A percentile compares a stretch with the other conserved stretches of the same genome.
These are phyloP conservation scores for Talaromyces nanjingensis DNA, from an alignment of 495 filamentous ascomycete genomes.

Conservation along the genomic window DNA sequence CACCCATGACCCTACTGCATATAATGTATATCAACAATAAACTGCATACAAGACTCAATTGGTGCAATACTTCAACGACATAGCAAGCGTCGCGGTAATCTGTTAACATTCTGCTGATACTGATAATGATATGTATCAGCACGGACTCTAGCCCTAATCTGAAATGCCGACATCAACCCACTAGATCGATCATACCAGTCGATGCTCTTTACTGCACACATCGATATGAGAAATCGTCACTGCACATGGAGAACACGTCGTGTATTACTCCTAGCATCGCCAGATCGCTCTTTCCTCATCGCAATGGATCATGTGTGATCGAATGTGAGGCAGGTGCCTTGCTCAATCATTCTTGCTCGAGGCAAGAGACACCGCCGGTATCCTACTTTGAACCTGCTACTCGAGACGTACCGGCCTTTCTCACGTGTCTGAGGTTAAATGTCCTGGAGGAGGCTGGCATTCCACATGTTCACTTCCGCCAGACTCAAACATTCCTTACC, in stretches of 20 bases:
- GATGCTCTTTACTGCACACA: neutral
- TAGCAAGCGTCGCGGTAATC: neutral
- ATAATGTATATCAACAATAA: neutral
- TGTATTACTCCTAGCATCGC: neutral
- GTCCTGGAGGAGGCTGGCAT: constrained; percentile 3
- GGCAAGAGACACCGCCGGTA: neutral
- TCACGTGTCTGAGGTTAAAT: neutral
- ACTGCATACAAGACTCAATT: neutral
- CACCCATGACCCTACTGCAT: neutral
- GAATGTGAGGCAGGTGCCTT: neutral
- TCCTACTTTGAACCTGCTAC: neutral
- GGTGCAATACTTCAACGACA: neutral
- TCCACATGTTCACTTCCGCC: neutral
- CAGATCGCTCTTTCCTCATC: neutral
- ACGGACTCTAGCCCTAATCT: neutral
- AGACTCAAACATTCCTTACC: constrained; percentile 6
- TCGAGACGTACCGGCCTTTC: no score
- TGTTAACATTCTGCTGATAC: neutral
- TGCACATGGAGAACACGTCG: neutral
- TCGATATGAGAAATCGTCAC: neutral
- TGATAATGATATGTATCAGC: neutral
- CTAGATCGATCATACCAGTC: neutral
- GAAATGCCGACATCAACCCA: neutral
- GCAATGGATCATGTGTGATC: neutral
- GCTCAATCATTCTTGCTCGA: neutral